Base-by-base conservation (phyloP, 306 rosid genomes). In the Luffa aegyptiaca region DNA sequence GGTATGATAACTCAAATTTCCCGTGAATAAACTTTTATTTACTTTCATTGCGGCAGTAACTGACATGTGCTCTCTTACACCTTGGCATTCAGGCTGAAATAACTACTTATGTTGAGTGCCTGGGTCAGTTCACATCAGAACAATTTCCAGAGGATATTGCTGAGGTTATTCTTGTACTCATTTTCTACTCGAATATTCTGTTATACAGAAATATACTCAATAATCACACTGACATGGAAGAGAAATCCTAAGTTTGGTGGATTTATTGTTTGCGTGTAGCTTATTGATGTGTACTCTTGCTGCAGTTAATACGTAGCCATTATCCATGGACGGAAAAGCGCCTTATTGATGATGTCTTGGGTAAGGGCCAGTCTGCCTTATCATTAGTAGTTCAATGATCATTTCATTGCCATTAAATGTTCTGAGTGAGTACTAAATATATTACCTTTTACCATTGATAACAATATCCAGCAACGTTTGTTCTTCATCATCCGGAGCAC, bases 401-500 rank as follows among this genome's bases (percentile, higher is more conserved):
- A 53, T 75, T 75, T 75, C 3, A 37, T 75, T 52, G 21, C 46
- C 31, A 52, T 53, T 31, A 44, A 5, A 44, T 41, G 36, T 21
- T 69, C 56, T 70, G 17, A 52, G 44, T 36, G 44, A 53, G 12
- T 36, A 53, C 46, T 53, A 36, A 46, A 8, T 20, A 52, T n/a
- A 36, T 36, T 75, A 5, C 0, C 44, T 36, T 53, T 35, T 18
- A 77, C 45, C 68, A 39, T 84, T 86, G 68, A 14, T 87, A 59
- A 87, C 66, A 75, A 13, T 42, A 35, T 91, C 82, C 97, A 95
- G 98, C 98, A 10, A 93, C 92, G 18, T 93, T 95, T 91, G 92
- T 95, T 45, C 97, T 92, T 85, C 93, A 95, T 84, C 98, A 95
- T 89, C 98, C 98, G 45, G 98, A 95, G 88, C 98, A 95, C 20